phyloP scores from a whole-genome alignment of 2,329 filamentous ascomycete species.

The Tolypocladium tropicale region DNA sequence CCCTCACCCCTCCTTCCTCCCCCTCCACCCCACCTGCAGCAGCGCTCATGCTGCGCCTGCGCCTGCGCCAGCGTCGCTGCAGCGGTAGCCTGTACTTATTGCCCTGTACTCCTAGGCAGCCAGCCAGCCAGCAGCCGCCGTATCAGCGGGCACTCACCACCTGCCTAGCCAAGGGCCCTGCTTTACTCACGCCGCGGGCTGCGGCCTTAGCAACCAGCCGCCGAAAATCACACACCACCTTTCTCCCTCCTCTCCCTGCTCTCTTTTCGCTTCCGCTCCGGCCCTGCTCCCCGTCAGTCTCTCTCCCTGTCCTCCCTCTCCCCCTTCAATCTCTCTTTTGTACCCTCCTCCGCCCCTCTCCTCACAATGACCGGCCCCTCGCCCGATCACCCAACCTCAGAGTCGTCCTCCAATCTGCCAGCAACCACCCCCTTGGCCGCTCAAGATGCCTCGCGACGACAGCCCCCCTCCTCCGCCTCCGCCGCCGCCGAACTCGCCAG shows the following conservation, averaged over 20 bases:
- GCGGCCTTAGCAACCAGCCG: not conserved
- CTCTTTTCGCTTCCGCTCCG: slow-evolving; percentile 4
- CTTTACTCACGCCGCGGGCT: not conserved
- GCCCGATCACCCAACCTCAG: slow-evolving; percentile 11
- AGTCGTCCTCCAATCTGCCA: slow-evolving; percentile 9
- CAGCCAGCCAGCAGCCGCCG: not conserved
- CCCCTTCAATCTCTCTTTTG: slow-evolving; percentile 12
- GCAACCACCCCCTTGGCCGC: slow-evolving; percentile 18
- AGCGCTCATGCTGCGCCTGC: not conserved
- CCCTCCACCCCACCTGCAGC: not conserved
- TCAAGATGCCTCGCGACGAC: slow-evolving; percentile 52
- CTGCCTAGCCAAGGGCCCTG: not conserved
- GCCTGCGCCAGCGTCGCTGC: not conserved
- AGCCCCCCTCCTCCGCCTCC: slow-evolving; percentile 52
- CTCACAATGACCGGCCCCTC: slow-evolving; percentile 23
- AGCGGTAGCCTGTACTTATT: too few relatives aligned
- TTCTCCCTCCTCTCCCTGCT: slow-evolving; percentile 13
- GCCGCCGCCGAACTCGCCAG: slow-evolving; percentile 54
- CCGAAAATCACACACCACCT: slow-evolving; percentile 1
- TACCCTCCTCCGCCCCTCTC: slow-evolving; percentile 14
- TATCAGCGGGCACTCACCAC: not conserved
- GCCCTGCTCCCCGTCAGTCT: slow-evolving; percentile 14
- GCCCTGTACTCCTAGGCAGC: too few relatives aligned
- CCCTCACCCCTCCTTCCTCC: not conserved
- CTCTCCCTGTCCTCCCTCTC: slow-evolving; percentile 13